phyloP scores from a whole-genome alignment of 208 protist genomes.

The Trypanosoma mega region DNA sequence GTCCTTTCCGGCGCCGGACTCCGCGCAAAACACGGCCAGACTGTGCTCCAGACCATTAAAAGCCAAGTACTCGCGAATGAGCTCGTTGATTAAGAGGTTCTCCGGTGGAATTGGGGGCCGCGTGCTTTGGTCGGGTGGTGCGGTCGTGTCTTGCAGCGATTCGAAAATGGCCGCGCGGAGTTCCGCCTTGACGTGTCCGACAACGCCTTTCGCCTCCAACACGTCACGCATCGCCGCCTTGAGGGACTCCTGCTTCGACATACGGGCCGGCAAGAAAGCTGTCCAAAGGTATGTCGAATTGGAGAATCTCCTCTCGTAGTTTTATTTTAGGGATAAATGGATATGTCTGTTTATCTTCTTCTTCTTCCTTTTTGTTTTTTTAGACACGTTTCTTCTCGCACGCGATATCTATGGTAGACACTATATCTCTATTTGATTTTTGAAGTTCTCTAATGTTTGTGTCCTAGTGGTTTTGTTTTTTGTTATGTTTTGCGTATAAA shows the following conservation, averaged over 20 bases:
- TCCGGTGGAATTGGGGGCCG: constrained; percentile 76
- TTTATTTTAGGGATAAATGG: constrained; percentile 9
- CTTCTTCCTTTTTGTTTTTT: background rate
- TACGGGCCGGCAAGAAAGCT: too few species aligned
- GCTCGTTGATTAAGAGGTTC: constrained; percentile 93
- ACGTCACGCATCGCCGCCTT: constrained; percentile 85
- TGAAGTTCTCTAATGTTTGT: too few species aligned
- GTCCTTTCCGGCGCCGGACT: constrained; percentile 49
- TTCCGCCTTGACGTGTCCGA: constrained; percentile 87
- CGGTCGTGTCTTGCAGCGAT: constrained; percentile 55
- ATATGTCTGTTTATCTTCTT: constrained; percentile 2
- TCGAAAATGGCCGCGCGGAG: constrained; percentile 89
- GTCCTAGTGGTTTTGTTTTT: too few species aligned
- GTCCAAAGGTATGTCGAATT: too few species aligned
- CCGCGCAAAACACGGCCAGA: constrained; percentile 81
- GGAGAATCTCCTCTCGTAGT: too few species aligned
- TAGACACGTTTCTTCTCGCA: too few species aligned
- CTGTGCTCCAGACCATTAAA: constrained; percentile 92
- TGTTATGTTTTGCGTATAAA: too few species aligned
- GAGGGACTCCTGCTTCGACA: constrained; percentile 72
- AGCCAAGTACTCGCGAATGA: constrained; percentile 93
- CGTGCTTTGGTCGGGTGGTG: constrained; percentile 8
- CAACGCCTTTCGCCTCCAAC: constrained; percentile 77
- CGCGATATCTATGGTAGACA: too few species aligned
- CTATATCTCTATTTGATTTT: too few species aligned